These are phyloP conservation scores for Kluyveromyces dobzhanskii DNA, from an alignment of 805 yeast genomes.

Conservation along the genomic window DNA sequence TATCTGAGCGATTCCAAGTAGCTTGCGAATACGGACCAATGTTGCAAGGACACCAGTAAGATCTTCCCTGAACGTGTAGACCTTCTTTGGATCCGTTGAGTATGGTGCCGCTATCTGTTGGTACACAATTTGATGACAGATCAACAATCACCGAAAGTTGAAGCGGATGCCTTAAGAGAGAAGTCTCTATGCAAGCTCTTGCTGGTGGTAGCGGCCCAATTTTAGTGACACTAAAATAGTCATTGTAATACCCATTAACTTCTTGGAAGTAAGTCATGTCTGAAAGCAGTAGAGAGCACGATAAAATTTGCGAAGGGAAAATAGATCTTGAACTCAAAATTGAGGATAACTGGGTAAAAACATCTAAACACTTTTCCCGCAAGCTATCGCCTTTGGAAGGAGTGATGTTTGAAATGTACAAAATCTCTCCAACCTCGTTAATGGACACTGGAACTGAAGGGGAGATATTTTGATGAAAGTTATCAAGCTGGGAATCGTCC, in stretches of 20 bases:
- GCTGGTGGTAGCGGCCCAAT: constrained; percentile 71
- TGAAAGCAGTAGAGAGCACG: constrained; percentile 49
- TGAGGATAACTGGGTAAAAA: constrained; percentile 37
- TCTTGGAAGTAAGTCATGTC: constrained; percentile 57
- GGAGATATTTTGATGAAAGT: constrained; percentile 16
- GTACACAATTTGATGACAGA: constrained; percentile 6
- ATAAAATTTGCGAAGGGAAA: constrained; percentile 42
- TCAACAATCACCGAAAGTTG: constrained; percentile 57
- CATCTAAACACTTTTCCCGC: constrained; percentile 39
- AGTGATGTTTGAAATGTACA: constrained; percentile 39
- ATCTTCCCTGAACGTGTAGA: constrained; percentile 82
- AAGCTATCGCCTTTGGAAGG: constrained; percentile 24
- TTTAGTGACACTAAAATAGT: constrained; percentile 36
- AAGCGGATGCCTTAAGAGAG: constrained; percentile 27
- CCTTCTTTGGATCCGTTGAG: constrained; percentile 43
- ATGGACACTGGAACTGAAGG: constrained; percentile 7
- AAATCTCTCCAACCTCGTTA: constrained; percentile 21
- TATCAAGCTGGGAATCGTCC: not conserved
- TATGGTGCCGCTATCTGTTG: constrained; percentile 1
- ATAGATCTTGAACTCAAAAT: constrained; percentile 28
- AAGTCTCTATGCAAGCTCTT: constrained; percentile 71
- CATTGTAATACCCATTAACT: constrained; percentile 54
- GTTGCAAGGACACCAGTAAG: constrained; percentile 98
- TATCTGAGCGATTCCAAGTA: constrained; percentile 36
- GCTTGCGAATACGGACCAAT: constrained; percentile 97